Evolutionary conservation across 192 early-diverging fungal species (phyloP).

Genomic region (Entomortierella parvispora): DNA sequence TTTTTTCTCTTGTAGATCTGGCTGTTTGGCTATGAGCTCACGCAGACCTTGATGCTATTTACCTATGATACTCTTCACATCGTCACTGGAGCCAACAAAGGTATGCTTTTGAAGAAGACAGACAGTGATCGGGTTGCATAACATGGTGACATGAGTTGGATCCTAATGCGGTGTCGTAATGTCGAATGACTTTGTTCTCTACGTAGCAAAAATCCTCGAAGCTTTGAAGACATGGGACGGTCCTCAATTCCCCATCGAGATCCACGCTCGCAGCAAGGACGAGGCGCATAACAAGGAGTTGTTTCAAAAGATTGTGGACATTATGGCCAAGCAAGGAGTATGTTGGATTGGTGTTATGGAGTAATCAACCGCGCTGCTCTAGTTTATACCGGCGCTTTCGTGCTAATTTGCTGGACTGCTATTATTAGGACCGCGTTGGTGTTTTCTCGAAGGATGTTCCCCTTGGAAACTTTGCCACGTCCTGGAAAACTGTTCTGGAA

Average conservation of each 20-base stretch:
- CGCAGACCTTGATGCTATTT: slow-evolving; percentile 84
- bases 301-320: slow-evolving; percentile 67
- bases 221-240: slow-evolving; percentile 65
- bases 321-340: slow-evolving; percentile 56
- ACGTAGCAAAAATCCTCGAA: slow-evolving; percentile 67
- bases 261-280: slow-evolving; percentile 84
- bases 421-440: slow-evolving; percentile 72
- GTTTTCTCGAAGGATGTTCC: slow-evolving; percentile 80
- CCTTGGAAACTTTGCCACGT: slow-evolving; percentile 78
- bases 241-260: slow-evolving; percentile 76
- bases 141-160: not conserved
- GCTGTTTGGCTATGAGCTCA: slow-evolving; percentile 93
- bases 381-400: not conserved
- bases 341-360: not conserved
- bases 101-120: too few species aligned
- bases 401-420: slow-evolving; percentile 1
- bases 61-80: slow-evolving; percentile 81
- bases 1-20: slow-evolving; percentile 71
- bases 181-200: not conserved
- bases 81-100: slow-evolving; percentile 85
- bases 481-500: slow-evolving; percentile 79
- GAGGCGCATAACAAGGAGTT: slow-evolving; percentile 71
- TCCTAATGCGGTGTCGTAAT: not conserved
- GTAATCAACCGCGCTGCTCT: not conserved
- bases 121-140: too few species aligned